Evolutionary conservation across 2,329 filamentous ascomycete genomes (phyloP).

Genomic region (Neospermospora avenae): DNA sequence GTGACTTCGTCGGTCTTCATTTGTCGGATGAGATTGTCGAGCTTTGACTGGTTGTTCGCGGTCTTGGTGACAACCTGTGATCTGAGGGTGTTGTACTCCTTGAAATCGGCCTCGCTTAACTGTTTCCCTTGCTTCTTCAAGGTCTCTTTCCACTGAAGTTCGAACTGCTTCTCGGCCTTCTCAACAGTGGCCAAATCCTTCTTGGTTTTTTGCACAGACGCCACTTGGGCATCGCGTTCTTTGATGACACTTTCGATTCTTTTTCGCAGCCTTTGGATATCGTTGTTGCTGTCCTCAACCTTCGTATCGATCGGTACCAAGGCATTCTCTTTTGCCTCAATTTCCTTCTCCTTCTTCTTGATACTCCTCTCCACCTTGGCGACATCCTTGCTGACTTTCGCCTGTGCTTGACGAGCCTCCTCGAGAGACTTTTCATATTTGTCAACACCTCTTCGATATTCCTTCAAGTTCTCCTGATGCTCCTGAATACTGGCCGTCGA

Average conservation of each 20-base stretch:
- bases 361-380: constrained; percentile 81
- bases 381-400: constrained; percentile 71
- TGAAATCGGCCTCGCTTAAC: constrained; percentile 79
- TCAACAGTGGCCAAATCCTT: constrained; percentile 82
- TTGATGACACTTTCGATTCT: constrained; percentile 69
- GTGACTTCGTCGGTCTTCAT: constrained; percentile 90
- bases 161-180: constrained; percentile 85
- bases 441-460: constrained; percentile 83
- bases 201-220: constrained; percentile 67
- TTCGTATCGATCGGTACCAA: constrained; percentile 92
- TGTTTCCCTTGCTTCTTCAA: constrained; percentile 84
- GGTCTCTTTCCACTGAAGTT: constrained; percentile 79
- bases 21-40: constrained; percentile 84
- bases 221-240: constrained; percentile 70
- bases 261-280: constrained; percentile 64
- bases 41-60: constrained; percentile 74
- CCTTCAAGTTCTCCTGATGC: constrained; percentile 92
- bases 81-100: constrained; percentile 82
- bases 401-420: constrained; percentile 78
- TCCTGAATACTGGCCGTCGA: constrained; percentile 87
- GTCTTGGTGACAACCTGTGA: constrained; percentile 82
- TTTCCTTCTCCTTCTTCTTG: constrained; percentile 78
- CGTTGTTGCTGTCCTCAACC: constrained; percentile 71
- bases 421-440: constrained; percentile 79
- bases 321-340: constrained; percentile 81